Evolutionary conservation across 2,329 filamentous ascomycete species (phyloP).

Genomic region (Pseudohalonectria lignicola): DNA sequence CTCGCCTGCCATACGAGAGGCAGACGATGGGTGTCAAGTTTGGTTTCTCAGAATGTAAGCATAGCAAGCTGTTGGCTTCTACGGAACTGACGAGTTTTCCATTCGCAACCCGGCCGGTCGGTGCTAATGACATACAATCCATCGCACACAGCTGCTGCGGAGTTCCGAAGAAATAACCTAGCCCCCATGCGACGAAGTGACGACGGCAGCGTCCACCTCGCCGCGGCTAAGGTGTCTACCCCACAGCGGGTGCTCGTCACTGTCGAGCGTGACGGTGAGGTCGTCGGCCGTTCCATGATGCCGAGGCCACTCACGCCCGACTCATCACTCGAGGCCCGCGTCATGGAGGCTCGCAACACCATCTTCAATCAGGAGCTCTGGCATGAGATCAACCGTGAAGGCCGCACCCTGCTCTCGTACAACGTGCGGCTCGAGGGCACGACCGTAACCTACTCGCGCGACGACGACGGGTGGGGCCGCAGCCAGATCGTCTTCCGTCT

Average conservation of each 20-base stretch:
- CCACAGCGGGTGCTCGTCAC: conserved; percentile 57
- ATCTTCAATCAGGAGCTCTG: conserved; percentile 80
- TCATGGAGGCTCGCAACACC: conserved; percentile 67
- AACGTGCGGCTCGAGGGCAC: conserved; percentile 55
- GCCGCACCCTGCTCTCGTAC: conserved; percentile 59
- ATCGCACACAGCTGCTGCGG: conserved; percentile 40
- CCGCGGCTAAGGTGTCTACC: conserved; percentile 42
- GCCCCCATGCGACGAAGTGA: conserved; percentile 66
- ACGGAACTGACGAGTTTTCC: too few relatives aligned
- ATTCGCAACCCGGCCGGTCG: too few relatives aligned
- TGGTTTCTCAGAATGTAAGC: conserved; percentile 60
- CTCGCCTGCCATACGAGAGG: conserved; percentile 60
- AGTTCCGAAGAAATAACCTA: conserved; percentile 60
- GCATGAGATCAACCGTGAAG: conserved; percentile 78
- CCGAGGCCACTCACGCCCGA: conserved; percentile 45
- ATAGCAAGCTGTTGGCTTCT: too few relatives aligned
- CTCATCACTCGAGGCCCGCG: conserved; percentile 52
- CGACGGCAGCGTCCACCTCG: conserved; percentile 66
- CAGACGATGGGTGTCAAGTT: conserved; percentile 77
- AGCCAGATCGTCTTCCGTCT: conserved; percentile 59
- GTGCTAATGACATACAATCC: too few relatives aligned
- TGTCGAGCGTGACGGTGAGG: conserved; percentile 43
- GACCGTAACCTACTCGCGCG: conserved; percentile 42
- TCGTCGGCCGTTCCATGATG: conserved; percentile 45
- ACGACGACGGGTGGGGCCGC: too few relatives aligned